Conservation (phyloP, 495 filamentous ascomycete species). For the Sporormia fimetaria region DNA sequence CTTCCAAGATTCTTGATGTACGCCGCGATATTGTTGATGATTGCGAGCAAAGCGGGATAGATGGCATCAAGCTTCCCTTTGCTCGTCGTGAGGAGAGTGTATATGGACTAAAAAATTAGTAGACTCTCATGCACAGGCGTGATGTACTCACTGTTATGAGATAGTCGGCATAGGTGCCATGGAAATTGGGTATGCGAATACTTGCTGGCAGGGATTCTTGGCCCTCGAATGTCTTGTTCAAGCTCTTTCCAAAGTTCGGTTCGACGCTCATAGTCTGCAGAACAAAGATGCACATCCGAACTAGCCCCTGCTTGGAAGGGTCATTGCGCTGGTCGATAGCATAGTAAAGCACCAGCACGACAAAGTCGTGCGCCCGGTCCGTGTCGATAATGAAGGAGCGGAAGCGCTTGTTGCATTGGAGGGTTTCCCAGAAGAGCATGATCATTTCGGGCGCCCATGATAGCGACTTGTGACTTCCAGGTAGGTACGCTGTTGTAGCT, state of each 20-base stretch:
- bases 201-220: slow-evolving; percentile 77
- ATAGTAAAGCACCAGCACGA: slow-evolving; percentile 85
- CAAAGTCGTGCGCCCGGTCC: slow-evolving; percentile 82
- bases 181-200: slow-evolving; percentile 73
- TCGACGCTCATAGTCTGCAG: slow-evolving; percentile 92
- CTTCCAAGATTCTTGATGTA: slow-evolving; percentile 66
- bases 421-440: slow-evolving; percentile 93
- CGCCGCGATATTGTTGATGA: slow-evolving; percentile 84
- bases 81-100: slow-evolving; percentile 80
- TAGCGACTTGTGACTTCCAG: slow-evolving; percentile 67
- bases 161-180: slow-evolving; percentile 87
- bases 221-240: slow-evolving; percentile 80
- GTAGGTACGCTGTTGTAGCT: slow-evolving; percentile 76
- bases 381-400: slow-evolving; percentile 95
- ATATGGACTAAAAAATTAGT: slow-evolving; percentile 65
- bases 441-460: slow-evolving; percentile 94
- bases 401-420: slow-evolving; percentile 97
- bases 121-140: neutral
- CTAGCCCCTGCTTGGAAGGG: slow-evolving; percentile 77
- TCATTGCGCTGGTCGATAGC: slow-evolving; percentile 79
- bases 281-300: slow-evolving; percentile 94
- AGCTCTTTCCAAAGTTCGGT: slow-evolving; percentile 74
- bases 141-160: slow-evolving; percentile 64
- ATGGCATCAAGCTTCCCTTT: slow-evolving; percentile 85
- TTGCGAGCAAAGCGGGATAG: slow-evolving; percentile 83